phyloP scores from a whole-genome alignment of 2,329 filamentous ascomycete species.

The Botryotinia convoluta region DNA sequence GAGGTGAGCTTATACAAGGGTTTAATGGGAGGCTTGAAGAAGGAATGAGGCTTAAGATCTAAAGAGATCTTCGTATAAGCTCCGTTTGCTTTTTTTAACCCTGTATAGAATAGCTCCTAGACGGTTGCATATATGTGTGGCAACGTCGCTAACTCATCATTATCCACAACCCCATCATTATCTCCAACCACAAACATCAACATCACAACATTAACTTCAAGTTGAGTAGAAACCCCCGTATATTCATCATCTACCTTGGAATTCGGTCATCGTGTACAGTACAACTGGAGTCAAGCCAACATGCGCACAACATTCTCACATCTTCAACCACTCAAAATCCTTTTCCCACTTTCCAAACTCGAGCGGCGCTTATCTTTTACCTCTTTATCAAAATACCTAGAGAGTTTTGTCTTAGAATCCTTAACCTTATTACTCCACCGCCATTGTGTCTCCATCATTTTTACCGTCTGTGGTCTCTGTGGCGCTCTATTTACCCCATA shows the following conservation, averaged over 20 bases:
- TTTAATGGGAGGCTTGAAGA: neutral
- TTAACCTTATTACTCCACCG: neutral
- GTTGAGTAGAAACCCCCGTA: neutral
- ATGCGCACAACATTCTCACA: neutral
- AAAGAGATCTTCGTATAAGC: neutral
- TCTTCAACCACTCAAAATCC: neutral
- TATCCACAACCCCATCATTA: neutral
- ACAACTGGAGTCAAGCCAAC: neutral
- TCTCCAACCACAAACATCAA: neutral
- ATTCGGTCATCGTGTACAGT: neutral
- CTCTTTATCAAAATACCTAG: neutral
- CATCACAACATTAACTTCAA: neutral
- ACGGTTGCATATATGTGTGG: neutral
- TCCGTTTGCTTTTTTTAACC: neutral
- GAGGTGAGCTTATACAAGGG: neutral
- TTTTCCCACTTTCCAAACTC: neutral
- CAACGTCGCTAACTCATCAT: neutral
- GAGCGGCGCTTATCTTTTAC: slow-evolving; percentile 8
- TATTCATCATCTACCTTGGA: neutral
- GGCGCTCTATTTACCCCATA: slow-evolving; percentile 7
- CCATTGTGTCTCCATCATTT: slow-evolving; percentile 3
- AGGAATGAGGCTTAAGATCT: slow-evolving; percentile 1
- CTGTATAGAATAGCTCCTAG: neutral
- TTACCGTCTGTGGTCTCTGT: neutral
- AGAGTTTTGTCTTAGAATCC: slow-evolving; percentile 1